Conservation (phyloP, 108 stramenopile genomes). For the Conticribra weissflogii region DNA sequence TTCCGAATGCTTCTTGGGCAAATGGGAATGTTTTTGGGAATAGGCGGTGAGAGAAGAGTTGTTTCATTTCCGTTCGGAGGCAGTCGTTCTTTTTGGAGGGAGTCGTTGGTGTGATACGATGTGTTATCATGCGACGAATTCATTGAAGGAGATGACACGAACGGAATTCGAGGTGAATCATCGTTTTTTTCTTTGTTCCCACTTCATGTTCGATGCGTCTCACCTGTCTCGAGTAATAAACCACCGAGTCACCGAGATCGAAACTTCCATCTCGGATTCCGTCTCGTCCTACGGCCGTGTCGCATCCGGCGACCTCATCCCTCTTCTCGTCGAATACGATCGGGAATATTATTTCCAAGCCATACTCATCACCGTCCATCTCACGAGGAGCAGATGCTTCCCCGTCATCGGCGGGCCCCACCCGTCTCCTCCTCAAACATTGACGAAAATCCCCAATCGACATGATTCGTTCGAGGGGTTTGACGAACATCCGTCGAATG, state of each 20-base stretch:
- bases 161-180: too few relatives aligned
- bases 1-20: conserved; percentile 70
- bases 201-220: neutral
- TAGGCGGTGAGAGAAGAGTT: conserved; percentile 45
- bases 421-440: conserved; percentile 37
- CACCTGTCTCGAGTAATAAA: conserved; percentile 80
- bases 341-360: neutral
- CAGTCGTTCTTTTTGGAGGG: conserved; percentile 87
- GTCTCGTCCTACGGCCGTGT: too few relatives aligned
- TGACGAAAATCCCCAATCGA: conserved; percentile 58
- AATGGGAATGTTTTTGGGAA: conserved; percentile 51
- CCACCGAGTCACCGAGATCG: conserved; percentile 34
- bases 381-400: too few relatives aligned
- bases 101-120: too few relatives aligned
- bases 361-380: neutral
- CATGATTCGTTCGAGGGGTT: conserved; percentile 81
- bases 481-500: conserved; percentile 68
- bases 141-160: too few relatives aligned
- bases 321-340: neutral
- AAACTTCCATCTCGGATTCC: neutral
- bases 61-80: conserved; percentile 65
- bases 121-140: too few relatives aligned
- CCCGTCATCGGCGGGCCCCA: neutral
- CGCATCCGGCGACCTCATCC: neutral
- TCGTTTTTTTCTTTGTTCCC: too few relatives aligned